A percentile compares a stretch with the other conserved stretches of the same genome.
Evolutionary conservation across 2,329 filamentous ascomycete genomes (phyloP).

Genomic region (Allantophomopsis cytisporea): DNA sequence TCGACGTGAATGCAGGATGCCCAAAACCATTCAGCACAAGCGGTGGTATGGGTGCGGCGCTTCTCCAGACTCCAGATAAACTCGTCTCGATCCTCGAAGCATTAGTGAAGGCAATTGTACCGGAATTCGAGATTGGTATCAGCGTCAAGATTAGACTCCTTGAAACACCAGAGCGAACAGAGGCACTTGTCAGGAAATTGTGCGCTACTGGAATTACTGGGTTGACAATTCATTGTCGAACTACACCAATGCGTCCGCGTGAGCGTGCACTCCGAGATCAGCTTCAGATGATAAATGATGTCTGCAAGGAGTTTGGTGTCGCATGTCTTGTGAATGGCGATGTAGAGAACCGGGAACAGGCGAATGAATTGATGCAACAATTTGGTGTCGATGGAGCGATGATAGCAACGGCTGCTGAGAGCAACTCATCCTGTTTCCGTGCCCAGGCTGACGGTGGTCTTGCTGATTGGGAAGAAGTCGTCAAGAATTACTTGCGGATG

Average conservation of each 20-base stretch:
- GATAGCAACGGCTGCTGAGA: slow-evolving; percentile 89
- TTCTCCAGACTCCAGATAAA: slow-evolving; percentile 73
- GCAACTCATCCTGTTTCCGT: slow-evolving; percentile 82
- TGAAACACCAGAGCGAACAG: slow-evolving; percentile 62
- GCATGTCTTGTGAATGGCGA: slow-evolving; percentile 96
- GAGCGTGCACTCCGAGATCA: slow-evolving; percentile 80
- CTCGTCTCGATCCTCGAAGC: slow-evolving; percentile 73
- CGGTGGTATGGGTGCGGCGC: slow-evolving; percentile 89
- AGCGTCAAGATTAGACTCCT: slow-evolving; percentile 94
- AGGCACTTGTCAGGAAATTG: slow-evolving; percentile 62
- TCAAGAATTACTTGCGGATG: slow-evolving; percentile 58
- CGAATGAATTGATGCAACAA: slow-evolving; percentile 55
- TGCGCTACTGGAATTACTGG: slow-evolving; percentile 83
- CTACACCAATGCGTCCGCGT: slow-evolving; percentile 85
- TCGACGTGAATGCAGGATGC: slow-evolving; percentile 96
- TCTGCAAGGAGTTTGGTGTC: slow-evolving; percentile 76
- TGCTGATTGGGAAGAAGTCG: slow-evolving; percentile 64
- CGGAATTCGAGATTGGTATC: slow-evolving; percentile 76
- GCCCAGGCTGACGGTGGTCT: slow-evolving; percentile 53
- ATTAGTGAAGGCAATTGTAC: slow-evolving; percentile 65
- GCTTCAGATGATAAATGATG: slow-evolving; percentile 65
- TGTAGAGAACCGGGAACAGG: slow-evolving; percentile 63
- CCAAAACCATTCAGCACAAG: slow-evolving; percentile 92
- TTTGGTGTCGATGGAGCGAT: slow-evolving; percentile 89
- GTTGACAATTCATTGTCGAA: slow-evolving; percentile 89